Percentiles rank a stretch among this genome's conserved stretches.
phyloP scores from a whole-genome alignment of 495 filamentous ascomycete genomes.

The Neurospora intermedia region DNA sequence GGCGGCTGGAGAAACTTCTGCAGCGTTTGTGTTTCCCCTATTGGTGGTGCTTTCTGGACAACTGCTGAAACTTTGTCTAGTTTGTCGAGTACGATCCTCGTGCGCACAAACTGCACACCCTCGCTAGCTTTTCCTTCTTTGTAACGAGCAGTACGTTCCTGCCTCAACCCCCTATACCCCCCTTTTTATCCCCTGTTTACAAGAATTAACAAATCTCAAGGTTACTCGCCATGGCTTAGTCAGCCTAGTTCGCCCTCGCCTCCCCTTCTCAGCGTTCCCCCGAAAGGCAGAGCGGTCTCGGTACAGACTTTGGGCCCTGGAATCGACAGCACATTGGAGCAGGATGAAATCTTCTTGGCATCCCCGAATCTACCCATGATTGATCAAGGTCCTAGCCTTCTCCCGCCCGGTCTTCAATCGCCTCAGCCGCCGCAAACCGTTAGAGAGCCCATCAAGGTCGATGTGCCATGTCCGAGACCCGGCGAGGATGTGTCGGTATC shows the following conservation, averaged over 20 bases:
- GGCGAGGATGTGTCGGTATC: conserved; percentile 76
- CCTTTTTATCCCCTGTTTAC: background rate
- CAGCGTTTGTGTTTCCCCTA: conserved; percentile 45
- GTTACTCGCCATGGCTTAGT: conserved; percentile 24
- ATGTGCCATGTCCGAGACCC: conserved; percentile 74
- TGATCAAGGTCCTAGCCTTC: conserved; percentile 29
- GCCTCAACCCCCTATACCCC: background rate
- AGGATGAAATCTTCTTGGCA: conserved; percentile 42
- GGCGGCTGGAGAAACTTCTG: conserved; percentile 93
- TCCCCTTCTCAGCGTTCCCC: conserved; percentile 58
- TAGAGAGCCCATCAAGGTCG: conserved; percentile 63
- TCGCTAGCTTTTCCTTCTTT: conserved; percentile 91
- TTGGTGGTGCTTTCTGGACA: background rate
- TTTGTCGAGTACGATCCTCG: conserved; percentile 95
- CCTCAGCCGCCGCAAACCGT: conserved; percentile 21
- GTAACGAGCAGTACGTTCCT: conserved; percentile 55
- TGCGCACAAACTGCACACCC: conserved; percentile 75
- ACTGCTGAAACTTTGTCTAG: conserved; percentile 29
- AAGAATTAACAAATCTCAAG: conserved; percentile 7
- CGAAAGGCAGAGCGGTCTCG: conserved; percentile 70
- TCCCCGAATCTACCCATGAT: conserved; percentile 48
- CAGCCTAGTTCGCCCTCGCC: conserved; percentile 51
- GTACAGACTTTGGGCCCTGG: conserved; percentile 71
- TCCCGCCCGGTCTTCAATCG: conserved; percentile 32
- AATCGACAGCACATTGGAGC: conserved; percentile 49